phyloP scores from a whole-genome alignment of 73 alveolate species.

The Paramecium sexaurelia region DNA sequence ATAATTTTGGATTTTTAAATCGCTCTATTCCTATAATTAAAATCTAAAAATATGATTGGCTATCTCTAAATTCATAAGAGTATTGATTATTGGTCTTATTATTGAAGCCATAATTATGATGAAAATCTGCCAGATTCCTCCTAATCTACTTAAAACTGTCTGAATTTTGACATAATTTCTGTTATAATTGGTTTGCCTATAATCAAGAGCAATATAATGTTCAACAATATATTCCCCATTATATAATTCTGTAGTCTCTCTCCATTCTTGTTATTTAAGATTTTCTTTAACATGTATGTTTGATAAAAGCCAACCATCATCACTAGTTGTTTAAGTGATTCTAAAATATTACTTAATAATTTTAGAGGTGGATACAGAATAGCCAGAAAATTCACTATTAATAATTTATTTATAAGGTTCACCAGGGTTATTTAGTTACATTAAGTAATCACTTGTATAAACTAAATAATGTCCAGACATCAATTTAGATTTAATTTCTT shows the following conservation, averaged over 20 bases:
- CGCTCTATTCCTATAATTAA: not conserved
- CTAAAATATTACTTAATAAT: not conserved
- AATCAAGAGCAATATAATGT: not conserved
- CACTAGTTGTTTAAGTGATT: not conserved
- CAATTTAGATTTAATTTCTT: not conserved
- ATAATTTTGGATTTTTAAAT: not conserved
- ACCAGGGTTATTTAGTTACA: not conserved
- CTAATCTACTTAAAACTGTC: not conserved
- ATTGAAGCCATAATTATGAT: not conserved
- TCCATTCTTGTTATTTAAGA: not conserved
- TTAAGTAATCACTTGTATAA: constrained; percentile 21
- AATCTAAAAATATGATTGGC: not conserved
- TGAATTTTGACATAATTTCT: not conserved
- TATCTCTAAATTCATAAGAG: not conserved
- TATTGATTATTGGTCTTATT: not conserved
- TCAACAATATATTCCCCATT: not conserved
- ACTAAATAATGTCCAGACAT: constrained; percentile 24
- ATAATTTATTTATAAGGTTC: constrained; percentile 3
- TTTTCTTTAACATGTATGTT: not conserved
- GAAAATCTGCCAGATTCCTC: not conserved
- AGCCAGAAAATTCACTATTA: not conserved
- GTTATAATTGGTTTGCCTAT: not conserved
- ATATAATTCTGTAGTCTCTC: constrained; percentile 4
- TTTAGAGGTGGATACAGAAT: constrained; percentile 1
- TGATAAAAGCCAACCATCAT: not conserved